A percentile compares a stretch with the other conserved stretches of the same genome.
Evolutionary conservation across 768 basidiomycete species (phyloP).

Genomic region (Boletus subparvulus): DNA sequence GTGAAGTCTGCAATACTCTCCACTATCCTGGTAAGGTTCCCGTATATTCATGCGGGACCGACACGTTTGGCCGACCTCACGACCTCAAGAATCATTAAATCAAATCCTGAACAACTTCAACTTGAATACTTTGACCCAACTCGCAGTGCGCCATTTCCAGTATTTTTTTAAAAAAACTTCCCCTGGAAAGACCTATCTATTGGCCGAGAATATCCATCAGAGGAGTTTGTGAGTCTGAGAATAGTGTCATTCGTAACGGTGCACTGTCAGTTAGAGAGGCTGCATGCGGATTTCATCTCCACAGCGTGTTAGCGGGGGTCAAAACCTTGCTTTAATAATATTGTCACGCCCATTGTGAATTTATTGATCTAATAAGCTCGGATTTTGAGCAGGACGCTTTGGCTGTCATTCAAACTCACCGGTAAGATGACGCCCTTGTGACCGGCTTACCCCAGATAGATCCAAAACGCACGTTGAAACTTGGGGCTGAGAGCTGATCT

Average conservation of each 20-base stretch:
- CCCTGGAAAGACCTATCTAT: background rate
- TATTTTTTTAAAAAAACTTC: background rate
- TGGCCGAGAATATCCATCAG: background rate
- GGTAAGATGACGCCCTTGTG: background rate
- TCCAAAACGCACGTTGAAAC: background rate
- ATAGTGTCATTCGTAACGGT: background rate
- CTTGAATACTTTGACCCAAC: background rate
- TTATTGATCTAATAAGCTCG: background rate
- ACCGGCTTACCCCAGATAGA: background rate
- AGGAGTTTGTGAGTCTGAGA: conserved; percentile 14
- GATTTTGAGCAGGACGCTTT: background rate
- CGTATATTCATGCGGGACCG: conserved; percentile 3
- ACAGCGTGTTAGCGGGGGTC: background rate
- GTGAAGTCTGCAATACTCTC: background rate
- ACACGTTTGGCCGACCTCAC: background rate
- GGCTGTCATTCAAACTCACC: background rate
- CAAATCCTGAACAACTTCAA: background rate
- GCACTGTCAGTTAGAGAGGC: conserved; percentile 1
- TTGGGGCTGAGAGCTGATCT: conserved; percentile 11
- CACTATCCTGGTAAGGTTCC: too few species aligned
- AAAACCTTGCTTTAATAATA: background rate
- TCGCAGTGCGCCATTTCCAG: background rate
- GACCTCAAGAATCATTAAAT: background rate
- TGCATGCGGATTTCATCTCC: conserved; percentile 8
- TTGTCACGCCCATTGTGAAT: conserved; percentile 5